phyloP scores from a whole-genome alignment of 176 grass and related monocot species.

The Triticum urartu region DNA sequence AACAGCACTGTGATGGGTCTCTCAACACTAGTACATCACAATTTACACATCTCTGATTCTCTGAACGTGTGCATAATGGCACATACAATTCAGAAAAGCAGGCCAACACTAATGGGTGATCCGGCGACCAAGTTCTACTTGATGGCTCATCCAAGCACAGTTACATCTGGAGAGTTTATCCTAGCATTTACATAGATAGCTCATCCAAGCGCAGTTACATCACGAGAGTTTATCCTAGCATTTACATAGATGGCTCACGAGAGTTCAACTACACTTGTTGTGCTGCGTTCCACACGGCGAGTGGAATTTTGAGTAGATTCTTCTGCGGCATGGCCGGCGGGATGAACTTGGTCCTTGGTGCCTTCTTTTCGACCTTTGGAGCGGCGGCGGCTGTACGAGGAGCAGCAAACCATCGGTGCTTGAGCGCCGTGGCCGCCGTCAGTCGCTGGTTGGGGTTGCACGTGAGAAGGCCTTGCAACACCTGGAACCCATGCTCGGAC shows the following conservation, averaged over 20 bases:
- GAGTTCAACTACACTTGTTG: not conserved
- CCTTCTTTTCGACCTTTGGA: not conserved
- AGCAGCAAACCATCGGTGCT: conserved; percentile 2
- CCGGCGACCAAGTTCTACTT: too few species aligned
- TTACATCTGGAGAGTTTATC: too few species aligned
- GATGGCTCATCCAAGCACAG: not conserved
- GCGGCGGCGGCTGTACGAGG: not conserved
- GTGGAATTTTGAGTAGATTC: not conserved
- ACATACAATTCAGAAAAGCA: not conserved
- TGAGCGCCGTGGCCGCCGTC: not conserved
- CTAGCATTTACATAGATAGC: too few species aligned
- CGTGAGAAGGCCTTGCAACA: not conserved
- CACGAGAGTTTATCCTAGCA: too few species aligned
- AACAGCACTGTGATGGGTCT: not conserved
- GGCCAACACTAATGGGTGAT: too few species aligned
- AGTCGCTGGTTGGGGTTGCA: conserved; percentile 2
- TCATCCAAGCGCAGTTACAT: not conserved
- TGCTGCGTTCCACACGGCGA: not conserved
- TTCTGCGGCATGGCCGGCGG: not conserved
- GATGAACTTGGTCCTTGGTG: not conserved
- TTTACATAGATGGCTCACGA: too few species aligned
- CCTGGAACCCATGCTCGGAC: not conserved
- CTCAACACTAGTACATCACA: not conserved
- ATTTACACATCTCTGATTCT: not conserved
- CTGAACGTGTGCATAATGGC: not conserved